These are phyloP conservation scores for Fonsecaea nubica DNA, from an alignment of 2,329 filamentous ascomycete genomes.

Conservation along the genomic window DNA sequence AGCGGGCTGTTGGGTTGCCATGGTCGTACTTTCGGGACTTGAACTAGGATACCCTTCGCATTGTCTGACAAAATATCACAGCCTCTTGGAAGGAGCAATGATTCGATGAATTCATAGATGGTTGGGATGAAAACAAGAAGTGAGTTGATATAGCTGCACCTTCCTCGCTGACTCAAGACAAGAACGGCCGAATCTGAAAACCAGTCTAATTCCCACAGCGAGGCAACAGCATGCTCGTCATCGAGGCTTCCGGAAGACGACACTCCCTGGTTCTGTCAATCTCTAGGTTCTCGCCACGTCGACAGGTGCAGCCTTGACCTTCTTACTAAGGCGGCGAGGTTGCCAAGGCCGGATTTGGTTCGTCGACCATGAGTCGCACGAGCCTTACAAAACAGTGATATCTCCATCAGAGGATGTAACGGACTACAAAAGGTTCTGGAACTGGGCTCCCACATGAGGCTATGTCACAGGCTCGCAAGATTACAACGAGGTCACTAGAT, in stretches of 20 bases:
- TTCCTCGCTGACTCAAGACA: background rate
- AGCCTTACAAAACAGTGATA: slow-evolving; percentile 20
- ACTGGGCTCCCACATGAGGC: background rate
- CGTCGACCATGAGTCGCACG: background rate
- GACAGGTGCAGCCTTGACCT: slow-evolving; percentile 29
- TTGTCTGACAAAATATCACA: background rate
- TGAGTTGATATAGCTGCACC: background rate
- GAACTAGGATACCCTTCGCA: background rate
- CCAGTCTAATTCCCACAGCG: background rate
- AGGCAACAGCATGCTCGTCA: slow-evolving; percentile 32
- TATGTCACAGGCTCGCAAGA: background rate
- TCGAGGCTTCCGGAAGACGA: background rate
- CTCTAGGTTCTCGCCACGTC: slow-evolving; percentile 31
- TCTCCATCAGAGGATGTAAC: background rate
- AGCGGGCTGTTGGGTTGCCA: slow-evolving; percentile 12
- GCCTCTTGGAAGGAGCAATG: background rate
- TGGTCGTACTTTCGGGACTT: background rate
- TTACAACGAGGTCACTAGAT: background rate
- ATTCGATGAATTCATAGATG: background rate
- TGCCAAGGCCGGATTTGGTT: slow-evolving; percentile 26
- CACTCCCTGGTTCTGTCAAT: slow-evolving; percentile 12
- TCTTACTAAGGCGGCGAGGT: slow-evolving; percentile 20
- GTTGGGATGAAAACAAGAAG: background rate
- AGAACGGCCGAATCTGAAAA: slow-evolving; percentile 1
- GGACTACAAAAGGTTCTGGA: background rate